Evolutionary conservation across 2,329 filamentous ascomycete genomes (phyloP).

Genomic region (Pseudopyrenochaeta lycopersici): DNA sequence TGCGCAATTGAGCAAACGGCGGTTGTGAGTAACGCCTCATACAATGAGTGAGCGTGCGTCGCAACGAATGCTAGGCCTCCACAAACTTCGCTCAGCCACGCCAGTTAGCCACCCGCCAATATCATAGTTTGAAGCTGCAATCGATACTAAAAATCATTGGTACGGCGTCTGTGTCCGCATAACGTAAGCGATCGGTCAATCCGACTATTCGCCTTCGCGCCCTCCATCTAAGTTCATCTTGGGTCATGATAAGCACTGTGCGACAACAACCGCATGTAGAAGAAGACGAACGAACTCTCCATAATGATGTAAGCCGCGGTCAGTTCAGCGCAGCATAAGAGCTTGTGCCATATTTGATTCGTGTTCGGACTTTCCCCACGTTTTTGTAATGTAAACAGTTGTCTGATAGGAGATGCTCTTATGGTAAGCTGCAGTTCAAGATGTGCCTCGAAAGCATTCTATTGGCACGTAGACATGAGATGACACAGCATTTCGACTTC

Average conservation of each 20-base stretch:
- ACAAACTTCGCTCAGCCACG: too few species aligned
- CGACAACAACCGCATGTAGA: not conserved
- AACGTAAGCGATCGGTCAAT: not conserved
- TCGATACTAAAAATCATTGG: not conserved
- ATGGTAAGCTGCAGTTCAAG: too few species aligned
- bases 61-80: too few species aligned
- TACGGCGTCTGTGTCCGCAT: not conserved
- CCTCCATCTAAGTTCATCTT: not conserved
- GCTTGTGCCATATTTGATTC: too few species aligned
- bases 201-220: not conserved
- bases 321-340: too few species aligned
- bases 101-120: slow-evolving; percentile 5
- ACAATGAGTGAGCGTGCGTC: slow-evolving; percentile 4
- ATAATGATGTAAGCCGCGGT: not conserved
- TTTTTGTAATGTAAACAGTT: not conserved
- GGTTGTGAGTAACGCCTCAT: slow-evolving; percentile 10
- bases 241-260: not conserved
- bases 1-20: slow-evolving; percentile 18
- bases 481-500: too few species aligned
- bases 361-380: slow-evolving; percentile 2
- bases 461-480: too few species aligned
- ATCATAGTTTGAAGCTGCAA: not conserved
- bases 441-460: too few species aligned
- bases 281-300: not conserved
- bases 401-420: not conserved